phyloP scores from a whole-genome alignment of 805 yeast genomes.

The Metschnikowia peoriensis region DNA sequence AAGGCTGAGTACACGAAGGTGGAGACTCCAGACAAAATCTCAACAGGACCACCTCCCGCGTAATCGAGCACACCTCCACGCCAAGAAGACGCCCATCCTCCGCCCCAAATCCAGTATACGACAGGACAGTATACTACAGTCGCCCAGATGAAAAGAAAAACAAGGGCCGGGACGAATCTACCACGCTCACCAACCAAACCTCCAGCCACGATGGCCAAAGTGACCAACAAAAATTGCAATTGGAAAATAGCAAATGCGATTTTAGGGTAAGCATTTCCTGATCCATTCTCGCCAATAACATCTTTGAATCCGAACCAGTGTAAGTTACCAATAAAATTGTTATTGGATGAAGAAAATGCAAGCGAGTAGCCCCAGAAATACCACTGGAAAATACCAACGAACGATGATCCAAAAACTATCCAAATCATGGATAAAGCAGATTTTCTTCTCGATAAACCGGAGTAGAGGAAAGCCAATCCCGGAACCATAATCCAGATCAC shows the following conservation, averaged over 20 bases:
- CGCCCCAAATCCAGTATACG: constrained; percentile 96
- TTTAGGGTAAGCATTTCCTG: constrained; percentile 63
- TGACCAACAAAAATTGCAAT: constrained; percentile 89
- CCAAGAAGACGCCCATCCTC: constrained; percentile 81
- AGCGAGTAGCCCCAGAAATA: constrained; percentile 97
- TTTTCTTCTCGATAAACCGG: constrained; percentile 87
- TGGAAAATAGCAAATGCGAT: constrained; percentile 84
- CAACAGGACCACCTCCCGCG: constrained; percentile 99
- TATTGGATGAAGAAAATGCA: constrained; percentile 80
- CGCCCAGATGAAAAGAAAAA: constrained; percentile 83
- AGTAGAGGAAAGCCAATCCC: constrained; percentile 87
- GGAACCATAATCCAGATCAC: constrained; percentile 91
- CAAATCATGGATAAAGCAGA: constrained; percentile 86
- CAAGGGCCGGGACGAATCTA: constrained; percentile 76
- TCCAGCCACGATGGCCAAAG: constrained; percentile 87
- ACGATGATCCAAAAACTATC: constrained; percentile 69
- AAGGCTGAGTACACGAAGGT: constrained; percentile 85
- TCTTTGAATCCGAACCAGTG: constrained; percentile 78
- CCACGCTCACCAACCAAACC: constrained; percentile 89
- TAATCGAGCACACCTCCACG: constrained; percentile 91
- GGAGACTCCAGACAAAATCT: constrained; percentile 85
- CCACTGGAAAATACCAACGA: constrained; percentile 85
- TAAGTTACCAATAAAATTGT: constrained; percentile 85
- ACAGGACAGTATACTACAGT: constrained; percentile 92
- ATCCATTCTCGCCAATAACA: constrained; percentile 49